phyloP scores from a whole-genome alignment of 2,329 filamentous ascomycete genomes.

The Sclerotiophoma versabilis region DNA sequence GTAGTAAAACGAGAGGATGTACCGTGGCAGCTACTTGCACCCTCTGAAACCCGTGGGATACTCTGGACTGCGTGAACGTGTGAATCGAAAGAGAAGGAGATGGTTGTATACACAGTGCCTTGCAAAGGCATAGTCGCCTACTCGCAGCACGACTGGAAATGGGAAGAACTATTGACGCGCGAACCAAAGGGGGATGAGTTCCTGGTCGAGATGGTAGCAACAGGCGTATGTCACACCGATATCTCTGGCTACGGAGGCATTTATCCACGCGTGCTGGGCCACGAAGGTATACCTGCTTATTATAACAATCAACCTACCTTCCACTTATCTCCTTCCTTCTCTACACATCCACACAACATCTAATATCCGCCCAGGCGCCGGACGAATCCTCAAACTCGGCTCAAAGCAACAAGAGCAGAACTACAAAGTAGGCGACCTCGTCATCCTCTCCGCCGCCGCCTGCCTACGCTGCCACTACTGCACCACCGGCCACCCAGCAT shows the following conservation, averaged over 20 bases:
- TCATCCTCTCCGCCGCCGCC: slow-evolving; percentile 58
- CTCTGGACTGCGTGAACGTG: background rate
- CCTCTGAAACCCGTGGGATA: background rate
- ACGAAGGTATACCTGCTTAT: slow-evolving; percentile 58
- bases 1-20: background rate
- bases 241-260: slow-evolving; percentile 33
- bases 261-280: slow-evolving; percentile 60
- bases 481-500: slow-evolving; percentile 53
- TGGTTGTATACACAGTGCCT: slow-evolving; percentile 19
- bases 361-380: slow-evolving; percentile 47
- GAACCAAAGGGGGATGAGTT: slow-evolving; percentile 56
- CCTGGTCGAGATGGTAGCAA: slow-evolving; percentile 61
- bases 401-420: slow-evolving; percentile 44
- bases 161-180: slow-evolving; percentile 27
- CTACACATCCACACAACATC: background rate
- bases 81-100: background rate
- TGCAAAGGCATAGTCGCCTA: slow-evolving; percentile 26
- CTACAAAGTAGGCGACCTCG: slow-evolving; percentile 55
- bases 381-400: slow-evolving; percentile 58
- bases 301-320: too few species aligned
- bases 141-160: slow-evolving; percentile 24
- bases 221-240: slow-evolving; percentile 65
- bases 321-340: background rate
- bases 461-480: slow-evolving; percentile 58
- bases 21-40: background rate